Evolutionary conservation across 805 yeast species (phyloP), one percentile per base, ranked within the genome.

Genomic region (Scheffersomyces spartinae): DNA sequence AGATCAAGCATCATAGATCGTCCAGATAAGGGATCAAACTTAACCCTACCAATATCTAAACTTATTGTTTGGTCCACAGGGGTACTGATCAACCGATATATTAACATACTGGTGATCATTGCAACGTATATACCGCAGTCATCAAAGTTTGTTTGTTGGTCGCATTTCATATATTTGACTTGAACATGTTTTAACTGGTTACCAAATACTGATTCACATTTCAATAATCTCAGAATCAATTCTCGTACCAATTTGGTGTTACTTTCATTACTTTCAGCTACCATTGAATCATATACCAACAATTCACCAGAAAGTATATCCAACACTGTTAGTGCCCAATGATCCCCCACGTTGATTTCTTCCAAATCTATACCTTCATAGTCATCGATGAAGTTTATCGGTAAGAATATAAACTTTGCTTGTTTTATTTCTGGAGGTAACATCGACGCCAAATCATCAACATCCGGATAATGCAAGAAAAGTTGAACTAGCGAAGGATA

Each of bases 91-190:
- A 19, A 25, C 34, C 11, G 54, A 25, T 18, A 55, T 37, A 52
- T 34, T 20, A 55, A 35, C 24, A 30, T 38, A 27, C 62, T 50
- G 7, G 62, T 45, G 18, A 51, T 43, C 64, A 59, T 59, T 17
- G 54, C 40, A 24, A 55, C 38, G 31, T 42, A 43, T 26, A 59
- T 60, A 1, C 66, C 66, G 30, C 66, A 59, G 36, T 59, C 66
- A 32, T 59, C 64, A 25, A 54, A 58, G 31, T 59, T 59, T 7
- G 43, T 34, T 33, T 59, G 66, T 31, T 59, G 66, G 29, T 52
- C 54, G 25, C 61, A 54, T 23, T 40, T 39, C 45, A 47, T 42
- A 10, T 40, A 35, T 7, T 45, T 23, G 3, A 52, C 27, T 18
- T 43, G 42, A 16, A 55, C 32, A n/a, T n/a, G n/a, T 41, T 41